Conservation (phyloP, 176 grass and related monocot species). For the Themeda triandra region DNA sequence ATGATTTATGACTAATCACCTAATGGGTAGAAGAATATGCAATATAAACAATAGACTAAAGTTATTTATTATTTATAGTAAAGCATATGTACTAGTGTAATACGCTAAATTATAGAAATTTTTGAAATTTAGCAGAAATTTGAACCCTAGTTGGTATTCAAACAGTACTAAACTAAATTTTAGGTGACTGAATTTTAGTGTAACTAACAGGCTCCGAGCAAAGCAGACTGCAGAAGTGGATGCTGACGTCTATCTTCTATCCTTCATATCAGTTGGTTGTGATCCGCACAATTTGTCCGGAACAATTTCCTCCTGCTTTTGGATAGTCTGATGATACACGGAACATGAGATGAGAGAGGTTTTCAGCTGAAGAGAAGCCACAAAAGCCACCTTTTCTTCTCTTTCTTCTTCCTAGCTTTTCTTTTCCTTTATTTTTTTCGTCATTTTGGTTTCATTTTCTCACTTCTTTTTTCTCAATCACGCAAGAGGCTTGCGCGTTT, state of each 20-base stretch:
- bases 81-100: too few species aligned
- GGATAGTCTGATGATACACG: slow-evolving; percentile 37
- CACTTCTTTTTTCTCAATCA: background rate
- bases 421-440: background rate
- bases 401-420: background rate
- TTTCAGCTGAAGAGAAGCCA: slow-evolving; percentile 47
- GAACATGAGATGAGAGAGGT: background rate
- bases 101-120: too few species aligned
- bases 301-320: background rate
- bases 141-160: background rate
- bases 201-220: background rate
- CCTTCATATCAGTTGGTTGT: too few species aligned
- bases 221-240: slow-evolving; percentile 9
- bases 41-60: too few species aligned
- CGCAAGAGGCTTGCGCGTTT: too few species aligned
- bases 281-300: slow-evolving; percentile 28
- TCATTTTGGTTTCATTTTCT: background rate
- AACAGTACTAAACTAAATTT: too few species aligned
- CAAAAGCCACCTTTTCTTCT: background rate
- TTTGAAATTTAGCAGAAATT: too few species aligned
- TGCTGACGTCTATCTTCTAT: slow-evolving; percentile 37
- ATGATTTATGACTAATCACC: too few species aligned
- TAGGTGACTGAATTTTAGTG: too few species aligned
- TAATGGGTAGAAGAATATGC: too few species aligned
- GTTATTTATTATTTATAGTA: too few species aligned